These are phyloP conservation scores for Ceratobasidium sp. DNA, from an alignment of 1,284 basidiomycete genomes.

Conservation along the genomic window DNA sequence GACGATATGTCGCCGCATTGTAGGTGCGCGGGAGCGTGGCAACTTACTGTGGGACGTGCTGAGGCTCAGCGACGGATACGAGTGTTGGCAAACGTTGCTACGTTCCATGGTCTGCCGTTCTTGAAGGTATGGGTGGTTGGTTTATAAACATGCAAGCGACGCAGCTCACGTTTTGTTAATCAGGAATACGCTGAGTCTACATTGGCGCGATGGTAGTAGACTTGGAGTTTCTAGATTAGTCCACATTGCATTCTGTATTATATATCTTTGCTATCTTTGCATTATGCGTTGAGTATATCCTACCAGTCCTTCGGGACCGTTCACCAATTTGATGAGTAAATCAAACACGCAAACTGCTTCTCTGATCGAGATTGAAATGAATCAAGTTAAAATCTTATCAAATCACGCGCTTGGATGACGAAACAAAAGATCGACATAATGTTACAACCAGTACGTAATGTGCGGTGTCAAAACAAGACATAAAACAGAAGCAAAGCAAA, in stretches of 20 bases:
- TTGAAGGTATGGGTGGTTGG: constrained; percentile 65
- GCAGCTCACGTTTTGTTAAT: neutral
- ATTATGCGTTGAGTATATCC: neutral
- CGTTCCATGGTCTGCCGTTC: constrained; percentile 72
- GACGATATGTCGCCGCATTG: constrained; percentile 90
- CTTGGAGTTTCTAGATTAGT: neutral
- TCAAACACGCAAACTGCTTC: neutral
- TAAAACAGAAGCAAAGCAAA: neutral
- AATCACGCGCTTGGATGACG: neutral
- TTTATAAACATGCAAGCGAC: neutral
- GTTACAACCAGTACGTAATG: neutral
- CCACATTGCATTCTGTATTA: neutral
- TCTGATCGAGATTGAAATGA: constrained; percentile 8
- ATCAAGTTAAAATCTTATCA: neutral
- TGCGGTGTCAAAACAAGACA: neutral
- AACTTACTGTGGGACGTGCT: constrained; percentile 72
- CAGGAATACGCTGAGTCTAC: constrained; percentile 39
- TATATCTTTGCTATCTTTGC: neutral
- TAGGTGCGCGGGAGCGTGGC: constrained; percentile 86
- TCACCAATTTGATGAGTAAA: neutral
- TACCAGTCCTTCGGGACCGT: neutral
- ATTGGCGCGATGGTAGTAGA: constrained; percentile 32
- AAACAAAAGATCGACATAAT: constrained; percentile 10
- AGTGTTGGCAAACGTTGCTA: constrained; percentile 83
- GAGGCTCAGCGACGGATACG: constrained; percentile 76